Base-by-base conservation (phyloP, 345 rosid species). In the Tarenaya hassleriana region DNA sequence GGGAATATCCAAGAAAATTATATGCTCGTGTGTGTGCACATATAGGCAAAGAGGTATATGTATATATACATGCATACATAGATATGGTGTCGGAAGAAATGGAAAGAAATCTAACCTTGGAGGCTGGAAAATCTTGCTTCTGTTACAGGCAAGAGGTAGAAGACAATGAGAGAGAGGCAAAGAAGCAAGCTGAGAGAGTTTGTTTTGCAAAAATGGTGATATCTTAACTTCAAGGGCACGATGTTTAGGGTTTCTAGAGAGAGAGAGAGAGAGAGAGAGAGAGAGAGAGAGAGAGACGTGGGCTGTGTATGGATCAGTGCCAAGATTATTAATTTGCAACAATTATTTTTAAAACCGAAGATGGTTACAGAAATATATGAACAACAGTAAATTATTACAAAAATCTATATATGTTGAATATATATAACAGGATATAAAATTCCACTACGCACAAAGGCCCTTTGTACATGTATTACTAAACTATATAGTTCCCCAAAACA, bases 181-280 rank as follows among this genome's bases (percentile, higher is more conserved):
- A 50, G 57, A 66, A 61, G 66, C 55, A 62, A 64, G 62, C 44
- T 59, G 55, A 62, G 47, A 66, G 58, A 61, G 66, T 57, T 11
- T n/a, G 37, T 59, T 44, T 52, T 50, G 43, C 57, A 56, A 57
- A 34, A 46, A 53, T 56, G 50, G 41, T 59, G 69, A 77, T 67
- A 69, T 62, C 80, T 83, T 69, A 61, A 51, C 84, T 83, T 80
- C 53, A 67, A 74, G 80, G 80, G 80, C 84, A 79, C 77, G 86
- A 60, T 68, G 77, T 66, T 63, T 57, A 50, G 58, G 69, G 52
- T 49, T 66, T 68, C 64, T 58, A 66, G 69, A 61, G 56, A 67
- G 69, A 62, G 55, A 67, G 18, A 19, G 37, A 45, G 47, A 17
- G 3, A n/a, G n/a, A n/a, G n/a, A n/a, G n/a, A n/a, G 60, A 44